Percentiles rank a stretch among this genome's conserved stretches.
phyloP scores from a whole-genome alignment of 306 rosid genomes.

The Gillenia trifoliata region DNA sequence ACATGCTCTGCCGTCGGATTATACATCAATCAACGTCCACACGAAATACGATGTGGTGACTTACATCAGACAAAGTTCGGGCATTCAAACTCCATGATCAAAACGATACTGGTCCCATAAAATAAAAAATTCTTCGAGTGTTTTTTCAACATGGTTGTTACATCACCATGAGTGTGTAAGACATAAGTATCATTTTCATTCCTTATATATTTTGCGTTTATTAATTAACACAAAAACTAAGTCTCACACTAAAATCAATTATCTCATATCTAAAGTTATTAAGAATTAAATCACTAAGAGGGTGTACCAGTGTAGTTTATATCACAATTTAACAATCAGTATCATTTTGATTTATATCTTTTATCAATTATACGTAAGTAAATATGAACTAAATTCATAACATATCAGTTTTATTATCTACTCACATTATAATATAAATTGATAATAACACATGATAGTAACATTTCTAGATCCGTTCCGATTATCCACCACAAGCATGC shows the following conservation, averaged over 20 bases:
- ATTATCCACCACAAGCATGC: conserved; percentile 37
- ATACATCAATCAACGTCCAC: conserved; percentile 1
- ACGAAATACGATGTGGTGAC: conserved; percentile 22
- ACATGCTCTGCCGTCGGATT: conserved; percentile 30
- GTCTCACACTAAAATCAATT: no score
- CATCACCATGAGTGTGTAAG: not conserved
- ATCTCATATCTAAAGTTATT: no score
- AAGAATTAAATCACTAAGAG: no score
- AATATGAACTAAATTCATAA: no score
- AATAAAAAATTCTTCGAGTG: not conserved
- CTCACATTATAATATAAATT: not conserved
- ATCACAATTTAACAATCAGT: not conserved
- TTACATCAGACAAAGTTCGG: conserved; percentile 27
- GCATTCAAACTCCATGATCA: conserved; percentile 41
- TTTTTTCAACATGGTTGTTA: not conserved
- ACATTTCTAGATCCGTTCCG: not conserved
- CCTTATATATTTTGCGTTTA: no score
- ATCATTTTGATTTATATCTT: no score
- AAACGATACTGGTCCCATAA: conserved; percentile 39
- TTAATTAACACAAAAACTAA: no score
- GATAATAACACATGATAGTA: not conserved
- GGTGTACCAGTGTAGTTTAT: not conserved
- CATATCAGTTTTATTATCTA: no score
- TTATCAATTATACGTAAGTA: no score
- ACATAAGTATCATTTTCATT: not conserved